Evolutionary conservation across 768 basidiomycete genomes (phyloP).

Genomic region (Macrolepiota dolichaula): DNA sequence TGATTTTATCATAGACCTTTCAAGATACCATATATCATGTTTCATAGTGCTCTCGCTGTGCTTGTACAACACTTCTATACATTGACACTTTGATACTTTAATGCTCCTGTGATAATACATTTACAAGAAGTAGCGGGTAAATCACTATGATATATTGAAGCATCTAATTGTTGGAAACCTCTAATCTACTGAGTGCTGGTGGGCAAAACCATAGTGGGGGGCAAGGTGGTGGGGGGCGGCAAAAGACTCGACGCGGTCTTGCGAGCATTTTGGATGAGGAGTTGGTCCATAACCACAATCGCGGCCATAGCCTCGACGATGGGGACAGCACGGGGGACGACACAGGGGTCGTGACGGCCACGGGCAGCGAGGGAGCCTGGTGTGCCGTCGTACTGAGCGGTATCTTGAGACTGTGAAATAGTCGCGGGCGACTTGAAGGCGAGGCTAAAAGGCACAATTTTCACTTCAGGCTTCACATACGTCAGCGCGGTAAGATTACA

Average conservation of each 20-base stretch:
- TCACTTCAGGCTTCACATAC: neutral
- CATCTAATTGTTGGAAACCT: conserved; percentile 11
- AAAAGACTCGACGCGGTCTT: conserved; percentile 69
- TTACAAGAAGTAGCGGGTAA: neutral
- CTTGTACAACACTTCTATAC: neutral
- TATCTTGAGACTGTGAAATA: conserved; percentile 87
- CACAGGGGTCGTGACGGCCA: conserved; percentile 82
- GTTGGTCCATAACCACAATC: conserved; percentile 90
- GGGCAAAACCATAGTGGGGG: conserved; percentile 81
- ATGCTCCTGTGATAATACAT: neutral
- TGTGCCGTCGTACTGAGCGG: conserved; percentile 92
- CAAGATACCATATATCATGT: neutral
- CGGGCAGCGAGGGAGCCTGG: conserved; percentile 62
- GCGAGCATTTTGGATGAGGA: conserved; percentile 87
- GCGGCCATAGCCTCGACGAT: conserved; percentile 99
- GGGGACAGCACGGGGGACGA: conserved; percentile 94
- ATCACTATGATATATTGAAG: neutral
- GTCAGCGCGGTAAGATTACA: conserved; percentile 19
- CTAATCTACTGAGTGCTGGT: conserved; percentile 32
- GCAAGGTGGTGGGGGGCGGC: conserved; percentile 58
- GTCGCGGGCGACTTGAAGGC: conserved; percentile 99
- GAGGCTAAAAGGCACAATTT: conserved; percentile 29
- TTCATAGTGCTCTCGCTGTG: too few species aligned
- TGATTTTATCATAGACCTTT: neutral
- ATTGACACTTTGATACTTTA: neutral